Evolutionary conservation across 140 eudicot species (phyloP).

Genomic region (Anethum foeniculum): DNA sequence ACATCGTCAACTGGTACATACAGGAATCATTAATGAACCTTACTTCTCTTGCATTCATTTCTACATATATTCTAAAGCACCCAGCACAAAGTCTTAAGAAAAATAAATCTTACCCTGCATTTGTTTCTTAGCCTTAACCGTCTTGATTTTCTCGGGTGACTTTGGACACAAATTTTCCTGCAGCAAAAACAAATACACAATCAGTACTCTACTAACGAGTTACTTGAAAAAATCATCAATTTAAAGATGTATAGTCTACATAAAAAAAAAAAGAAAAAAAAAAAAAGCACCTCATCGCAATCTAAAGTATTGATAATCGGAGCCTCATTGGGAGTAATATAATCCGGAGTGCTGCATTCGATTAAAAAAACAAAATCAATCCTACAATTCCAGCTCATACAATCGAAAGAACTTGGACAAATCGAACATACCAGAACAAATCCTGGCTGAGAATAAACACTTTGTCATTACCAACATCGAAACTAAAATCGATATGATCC

Average conservation of each 20-base stretch:
- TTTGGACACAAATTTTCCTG: conserved; percentile 65
- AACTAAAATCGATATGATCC: conserved; percentile 17
- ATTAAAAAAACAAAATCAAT: background rate
- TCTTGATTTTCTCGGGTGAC: conserved; percentile 73
- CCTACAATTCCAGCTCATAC: background rate
- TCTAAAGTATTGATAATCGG: conserved; percentile 28
- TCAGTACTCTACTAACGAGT: background rate
- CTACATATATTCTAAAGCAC: background rate
- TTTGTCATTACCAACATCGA: conserved; percentile 31
- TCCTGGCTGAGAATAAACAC: conserved; percentile 81
- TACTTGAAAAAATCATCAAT: background rate
- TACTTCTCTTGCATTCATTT: background rate
- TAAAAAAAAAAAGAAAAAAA: background rate
- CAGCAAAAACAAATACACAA: conserved; percentile 18
- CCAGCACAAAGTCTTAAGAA: too few species aligned
- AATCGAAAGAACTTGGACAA: too few species aligned
- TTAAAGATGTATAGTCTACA: background rate
- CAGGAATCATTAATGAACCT: background rate
- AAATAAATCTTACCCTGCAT: conserved; percentile 43
- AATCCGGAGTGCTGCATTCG: conserved; percentile 81
- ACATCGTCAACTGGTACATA: background rate
- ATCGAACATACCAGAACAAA: conserved; percentile 52
- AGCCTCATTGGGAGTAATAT: conserved; percentile 75
- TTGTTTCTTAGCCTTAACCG: conserved; percentile 53
- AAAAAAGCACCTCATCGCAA: conserved; percentile 32